phyloP scores from a whole-genome alignment of 257 asterid genomes.

The Henckelia pumila region DNA sequence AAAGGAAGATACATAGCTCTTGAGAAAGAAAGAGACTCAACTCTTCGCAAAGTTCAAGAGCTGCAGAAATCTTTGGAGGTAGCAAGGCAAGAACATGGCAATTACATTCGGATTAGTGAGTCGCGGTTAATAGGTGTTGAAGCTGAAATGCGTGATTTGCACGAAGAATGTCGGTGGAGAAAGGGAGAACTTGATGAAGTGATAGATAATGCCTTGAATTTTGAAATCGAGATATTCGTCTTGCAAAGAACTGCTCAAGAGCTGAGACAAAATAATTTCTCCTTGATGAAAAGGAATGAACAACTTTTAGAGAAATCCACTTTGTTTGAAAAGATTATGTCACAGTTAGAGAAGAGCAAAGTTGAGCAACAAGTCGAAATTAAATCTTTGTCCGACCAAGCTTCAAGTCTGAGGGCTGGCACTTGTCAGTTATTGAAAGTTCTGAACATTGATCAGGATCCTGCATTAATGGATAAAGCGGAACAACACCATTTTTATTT shows the following conservation, averaged over 20 bases:
- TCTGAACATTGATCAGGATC: slow-evolving; percentile 30
- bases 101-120: slow-evolving; percentile 40
- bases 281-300: slow-evolving; percentile 32
- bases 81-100: slow-evolving; percentile 56
- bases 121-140: slow-evolving; percentile 36
- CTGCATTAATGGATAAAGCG: slow-evolving; percentile 14
- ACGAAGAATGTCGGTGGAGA: slow-evolving; percentile 44
- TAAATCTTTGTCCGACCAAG: slow-evolving; percentile 34
- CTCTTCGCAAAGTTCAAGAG: slow-evolving; percentile 53
- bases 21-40: slow-evolving; percentile 66
- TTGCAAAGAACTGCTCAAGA: slow-evolving; percentile 34
- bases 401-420: slow-evolving; percentile 33
- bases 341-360: slow-evolving; percentile 31
- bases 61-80: slow-evolving; percentile 56
- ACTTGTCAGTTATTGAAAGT: slow-evolving; percentile 31
- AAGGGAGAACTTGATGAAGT: slow-evolving; percentile 60
- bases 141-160: slow-evolving; percentile 52
- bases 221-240: slow-evolving; percentile 39
- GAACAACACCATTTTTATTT: slow-evolving; percentile 29
- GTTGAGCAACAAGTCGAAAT: slow-evolving; percentile 30
- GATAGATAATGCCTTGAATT: slow-evolving; percentile 34
- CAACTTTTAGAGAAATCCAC: slow-evolving; percentile 31
- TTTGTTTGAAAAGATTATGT: slow-evolving; percentile 25
- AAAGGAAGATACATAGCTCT: slow-evolving; percentile 55
- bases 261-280: slow-evolving; percentile 34